Conservation (phyloP, 2,329 filamentous ascomycete genomes). For the Cercospora citrullina region DNA sequence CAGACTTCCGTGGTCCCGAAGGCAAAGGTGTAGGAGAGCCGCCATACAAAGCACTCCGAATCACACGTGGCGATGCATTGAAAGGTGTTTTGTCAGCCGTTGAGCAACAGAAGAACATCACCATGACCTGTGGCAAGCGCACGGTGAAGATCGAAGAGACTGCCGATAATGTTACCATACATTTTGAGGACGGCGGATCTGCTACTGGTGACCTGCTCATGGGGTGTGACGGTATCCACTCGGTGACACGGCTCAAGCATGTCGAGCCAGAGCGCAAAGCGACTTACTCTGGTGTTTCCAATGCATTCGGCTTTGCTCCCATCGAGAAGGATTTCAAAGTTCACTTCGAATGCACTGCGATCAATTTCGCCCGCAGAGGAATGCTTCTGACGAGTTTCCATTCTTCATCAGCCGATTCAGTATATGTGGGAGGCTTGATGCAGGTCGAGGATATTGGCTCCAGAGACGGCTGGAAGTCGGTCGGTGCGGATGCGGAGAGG, state of each 20-base stretch:
- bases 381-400: constrained; percentile 49
- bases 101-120: constrained; percentile 44
- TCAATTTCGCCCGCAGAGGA: constrained; percentile 49
- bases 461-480: constrained; percentile 49
- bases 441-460: constrained; percentile 46
- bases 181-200: constrained; percentile 40
- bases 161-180: constrained; percentile 37
- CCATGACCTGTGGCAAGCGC: constrained; percentile 46
- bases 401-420: constrained; percentile 38
- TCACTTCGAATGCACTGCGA: constrained; percentile 46
- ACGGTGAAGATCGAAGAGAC: constrained; percentile 45
- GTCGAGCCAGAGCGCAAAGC: constrained; percentile 47
- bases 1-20: constrained; percentile 44
- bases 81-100: constrained; percentile 47
- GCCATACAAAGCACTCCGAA: constrained; percentile 47
- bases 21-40: constrained; percentile 48
- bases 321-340: constrained; percentile 40
- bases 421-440: constrained; percentile 50
- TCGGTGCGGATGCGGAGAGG: constrained; percentile 46
- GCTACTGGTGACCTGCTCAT: constrained; percentile 40
- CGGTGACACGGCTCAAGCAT: constrained; percentile 46
- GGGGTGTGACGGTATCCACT: constrained; percentile 44
- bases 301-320: constrained; percentile 49
- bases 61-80: constrained; percentile 47
- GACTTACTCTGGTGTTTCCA: constrained; percentile 48